A percentile compares a stretch with the other conserved stretches of the same genome.
phyloP scores from a whole-genome alignment of 78 protist species.

The Speleostelium caveatum region DNA sequence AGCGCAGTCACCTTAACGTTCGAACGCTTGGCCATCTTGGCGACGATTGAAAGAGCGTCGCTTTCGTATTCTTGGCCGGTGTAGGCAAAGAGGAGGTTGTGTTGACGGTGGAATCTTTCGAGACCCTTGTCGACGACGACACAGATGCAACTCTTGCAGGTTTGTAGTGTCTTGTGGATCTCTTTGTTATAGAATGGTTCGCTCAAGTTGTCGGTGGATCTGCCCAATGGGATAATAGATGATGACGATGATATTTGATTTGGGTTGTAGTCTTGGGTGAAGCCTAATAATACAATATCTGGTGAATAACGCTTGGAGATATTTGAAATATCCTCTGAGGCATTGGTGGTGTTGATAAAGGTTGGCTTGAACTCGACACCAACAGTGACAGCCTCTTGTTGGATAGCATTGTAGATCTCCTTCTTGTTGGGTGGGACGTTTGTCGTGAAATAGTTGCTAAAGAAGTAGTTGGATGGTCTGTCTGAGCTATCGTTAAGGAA shows the following conservation, averaged over 20 bases:
- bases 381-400: not conserved
- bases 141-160: constrained; percentile 31
- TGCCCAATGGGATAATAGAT: no score
- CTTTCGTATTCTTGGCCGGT: constrained; percentile 51
- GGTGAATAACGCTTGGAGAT: constrained; percentile 23
- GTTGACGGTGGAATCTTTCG: constrained; percentile 37
- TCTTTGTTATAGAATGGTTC: constrained; percentile 5
- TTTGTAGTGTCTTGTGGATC: constrained; percentile 18
- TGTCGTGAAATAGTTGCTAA: no score
- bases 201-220: no score
- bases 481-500: constrained; percentile 10
- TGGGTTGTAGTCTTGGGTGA: no score
- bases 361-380: constrained; percentile 47
- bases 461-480: constrained; percentile 43
- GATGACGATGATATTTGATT: no score
- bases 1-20: constrained; percentile 17
- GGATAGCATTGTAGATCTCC: constrained; percentile 13
- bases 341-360: constrained; percentile 31
- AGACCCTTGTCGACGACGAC: constrained; percentile 71
- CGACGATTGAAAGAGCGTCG: constrained; percentile 32
- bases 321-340: not conserved
- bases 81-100: constrained; percentile 28
- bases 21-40: constrained; percentile 48
- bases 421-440: constrained; percentile 14
- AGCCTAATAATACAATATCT: constrained; percentile 28